A percentile compares a stretch with the other conserved stretches of the same genome.
These are phyloP conservation scores for Protomyces inundatus DNA, from an alignment of 1,139 yeast genomes.

Conservation along the genomic window DNA sequence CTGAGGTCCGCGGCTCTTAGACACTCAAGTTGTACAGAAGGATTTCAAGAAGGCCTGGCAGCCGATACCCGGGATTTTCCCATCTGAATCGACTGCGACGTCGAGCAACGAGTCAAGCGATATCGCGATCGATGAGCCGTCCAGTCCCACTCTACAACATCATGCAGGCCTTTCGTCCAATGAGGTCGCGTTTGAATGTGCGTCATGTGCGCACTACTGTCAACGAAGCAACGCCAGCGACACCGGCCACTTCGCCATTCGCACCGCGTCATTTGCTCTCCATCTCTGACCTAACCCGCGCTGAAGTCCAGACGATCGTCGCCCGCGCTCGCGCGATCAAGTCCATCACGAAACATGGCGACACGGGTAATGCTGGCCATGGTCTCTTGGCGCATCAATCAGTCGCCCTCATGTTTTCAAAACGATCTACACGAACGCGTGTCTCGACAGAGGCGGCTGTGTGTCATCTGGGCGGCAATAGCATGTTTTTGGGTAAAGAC, in stretches of 20 bases:
- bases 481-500: constrained; percentile 92
- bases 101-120: background rate
- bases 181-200: background rate
- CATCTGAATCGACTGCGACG: too few relatives aligned
- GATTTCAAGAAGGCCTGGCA: too few relatives aligned
- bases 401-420: constrained; percentile 75
- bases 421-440: constrained; percentile 92
- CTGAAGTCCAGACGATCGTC: constrained; percentile 60
- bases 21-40: too few relatives aligned
- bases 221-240: constrained; percentile 9
- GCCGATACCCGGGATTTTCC: too few relatives aligned
- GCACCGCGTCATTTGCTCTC: constrained; percentile 56
- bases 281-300: constrained; percentile 60
- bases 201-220: background rate
- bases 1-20: too few relatives aligned
- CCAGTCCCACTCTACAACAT: background rate
- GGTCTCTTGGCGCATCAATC: constrained; percentile 53
- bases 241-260: constrained; percentile 20
- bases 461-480: constrained; percentile 87
- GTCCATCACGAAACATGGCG: constrained; percentile 50
- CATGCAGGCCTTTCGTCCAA: background rate
- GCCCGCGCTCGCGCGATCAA: constrained; percentile 62
- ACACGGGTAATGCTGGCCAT: constrained; percentile 30
- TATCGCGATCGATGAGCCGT: background rate
- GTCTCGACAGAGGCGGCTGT: constrained; percentile 94